These are phyloP conservation scores for Penicillium sp. DNA, from an alignment of 2,329 filamentous ascomycete species.

Conservation along the genomic window DNA sequence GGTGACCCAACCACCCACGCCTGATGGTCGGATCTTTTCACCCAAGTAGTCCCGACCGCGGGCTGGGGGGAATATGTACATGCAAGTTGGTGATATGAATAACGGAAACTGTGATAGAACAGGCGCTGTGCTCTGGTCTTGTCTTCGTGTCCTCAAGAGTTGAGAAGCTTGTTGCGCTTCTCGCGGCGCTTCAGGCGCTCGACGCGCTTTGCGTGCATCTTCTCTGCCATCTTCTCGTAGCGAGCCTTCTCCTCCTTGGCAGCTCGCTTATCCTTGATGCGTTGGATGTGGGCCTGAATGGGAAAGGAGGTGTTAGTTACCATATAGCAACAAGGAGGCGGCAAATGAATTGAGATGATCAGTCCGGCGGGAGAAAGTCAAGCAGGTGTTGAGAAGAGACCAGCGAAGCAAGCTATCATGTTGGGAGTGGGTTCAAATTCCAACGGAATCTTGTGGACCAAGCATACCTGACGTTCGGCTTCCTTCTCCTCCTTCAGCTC, in stretches of 20 bases:
- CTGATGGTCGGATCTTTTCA: slow-evolving; percentile 1
- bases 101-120: neutral
- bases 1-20: slow-evolving; percentile 13
- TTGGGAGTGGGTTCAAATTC: neutral
- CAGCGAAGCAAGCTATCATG: neutral
- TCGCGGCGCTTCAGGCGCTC: slow-evolving; percentile 92
- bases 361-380: neutral
- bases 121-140: neutral
- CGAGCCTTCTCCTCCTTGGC: slow-evolving; percentile 92
- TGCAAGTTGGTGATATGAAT: slow-evolving; percentile 4
- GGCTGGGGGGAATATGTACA: slow-evolving; percentile 7
- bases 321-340: neutral
- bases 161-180: slow-evolving; percentile 71
- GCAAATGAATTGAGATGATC: neutral
- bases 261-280: slow-evolving; percentile 79
- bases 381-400: neutral
- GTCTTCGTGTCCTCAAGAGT: slow-evolving; percentile 37
- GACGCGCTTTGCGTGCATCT: slow-evolving; percentile 95
- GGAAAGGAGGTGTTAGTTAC: slow-evolving; percentile 7
- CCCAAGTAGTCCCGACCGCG: slow-evolving; percentile 4
- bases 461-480: slow-evolving; percentile 73
- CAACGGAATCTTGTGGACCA: neutral
- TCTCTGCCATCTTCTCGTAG: slow-evolving; percentile 92
- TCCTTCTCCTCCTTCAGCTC: slow-evolving; percentile 97
- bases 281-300: slow-evolving; percentile 69